Base-by-base conservation (phyloP, 139 green algal genomes). In the Picochlorum sp. region DNA sequence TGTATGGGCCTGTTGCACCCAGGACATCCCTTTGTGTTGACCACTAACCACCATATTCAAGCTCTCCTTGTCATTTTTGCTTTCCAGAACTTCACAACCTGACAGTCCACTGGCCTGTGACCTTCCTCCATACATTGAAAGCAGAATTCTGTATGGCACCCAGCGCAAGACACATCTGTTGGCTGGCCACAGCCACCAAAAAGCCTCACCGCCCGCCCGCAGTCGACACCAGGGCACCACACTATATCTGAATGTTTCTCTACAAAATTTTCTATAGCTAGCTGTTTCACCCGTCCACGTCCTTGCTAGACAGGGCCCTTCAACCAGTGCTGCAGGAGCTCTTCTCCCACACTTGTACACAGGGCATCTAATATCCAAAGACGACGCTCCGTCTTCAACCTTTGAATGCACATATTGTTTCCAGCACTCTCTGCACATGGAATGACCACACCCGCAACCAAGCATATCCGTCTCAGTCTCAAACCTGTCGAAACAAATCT, bases 401-500 rank as follows among this genome's bases (percentile, higher is more conserved):
- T 74, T 75, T 4, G 32, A 69, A 13, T 74, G 21, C 8, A 84
- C 45, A 63, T 93, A 94, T 9, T 72, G 74, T 55, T 49, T 34
- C 84, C 84, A 95, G 84, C 88, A 95, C 45, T 61, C 63, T 24
- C 56, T 65, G 73, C 86, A 96, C 68, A 88, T 89, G 65, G 65
- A 60, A 74, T 95, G 87, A 63, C 84, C 50, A 85, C 85, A 81
- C 66, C 69, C 13, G 3, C 79, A 79, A 4, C 66, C 63, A 52
- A 62, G 60, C 78, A 92, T 89, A 2, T 76, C 60, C n/a, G 8
- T 26, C 0, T 30, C 18, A 8, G 62, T 59, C 3, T 70, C 54
- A 56, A 82, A 86, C 5, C 57, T 66, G 18, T 97, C 91, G 38
- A 95, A 98, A 81, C 92, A 98, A 60, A 98, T 94, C 51, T 81